Conservation (phyloP, 2,329 filamentous ascomycete genomes). For the Colletotrichum cereale region DNA sequence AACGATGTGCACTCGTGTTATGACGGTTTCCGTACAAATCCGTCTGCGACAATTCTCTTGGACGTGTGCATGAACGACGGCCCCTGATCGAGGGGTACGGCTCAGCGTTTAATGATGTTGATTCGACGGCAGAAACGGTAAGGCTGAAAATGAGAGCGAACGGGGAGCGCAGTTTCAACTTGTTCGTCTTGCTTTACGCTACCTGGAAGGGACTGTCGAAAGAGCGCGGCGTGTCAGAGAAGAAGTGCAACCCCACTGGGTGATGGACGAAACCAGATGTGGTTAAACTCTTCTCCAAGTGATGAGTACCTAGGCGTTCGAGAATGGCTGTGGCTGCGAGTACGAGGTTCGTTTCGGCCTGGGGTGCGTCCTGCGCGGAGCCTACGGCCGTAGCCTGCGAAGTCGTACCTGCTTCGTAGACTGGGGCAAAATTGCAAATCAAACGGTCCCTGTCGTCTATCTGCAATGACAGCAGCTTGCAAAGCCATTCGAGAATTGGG, state of each 20-base stretch:
- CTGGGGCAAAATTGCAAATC: background rate
- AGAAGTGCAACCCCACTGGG: background rate
- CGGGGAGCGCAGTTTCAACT: background rate
- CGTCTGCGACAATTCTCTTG: background rate
- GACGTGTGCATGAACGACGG: background rate
- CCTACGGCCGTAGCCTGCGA: slow-evolving; percentile 20
- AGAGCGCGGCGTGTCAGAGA: background rate
- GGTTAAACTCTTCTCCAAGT: background rate
- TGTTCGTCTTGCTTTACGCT: background rate
- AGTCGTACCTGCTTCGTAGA: background rate
- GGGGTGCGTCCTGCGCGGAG: background rate
- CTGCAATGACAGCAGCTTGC: background rate
- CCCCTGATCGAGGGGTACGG: background rate
- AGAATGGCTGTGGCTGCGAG: slow-evolving; percentile 31
- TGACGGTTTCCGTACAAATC: background rate
- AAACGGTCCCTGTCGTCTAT: background rate
- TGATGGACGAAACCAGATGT: slow-evolving; percentile 22
- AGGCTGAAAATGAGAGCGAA: slow-evolving; percentile 16
- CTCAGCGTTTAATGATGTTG: background rate
- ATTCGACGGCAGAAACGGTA: background rate
- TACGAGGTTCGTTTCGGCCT: slow-evolving; percentile 26
- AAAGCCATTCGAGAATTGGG: background rate
- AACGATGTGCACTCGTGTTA: too few relatives aligned
- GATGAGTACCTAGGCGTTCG: slow-evolving; percentile 17
- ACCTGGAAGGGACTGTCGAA: background rate